phyloP scores from a whole-genome alignment of 1,139 yeast species.

The Hanseniaspora sp. region DNA sequence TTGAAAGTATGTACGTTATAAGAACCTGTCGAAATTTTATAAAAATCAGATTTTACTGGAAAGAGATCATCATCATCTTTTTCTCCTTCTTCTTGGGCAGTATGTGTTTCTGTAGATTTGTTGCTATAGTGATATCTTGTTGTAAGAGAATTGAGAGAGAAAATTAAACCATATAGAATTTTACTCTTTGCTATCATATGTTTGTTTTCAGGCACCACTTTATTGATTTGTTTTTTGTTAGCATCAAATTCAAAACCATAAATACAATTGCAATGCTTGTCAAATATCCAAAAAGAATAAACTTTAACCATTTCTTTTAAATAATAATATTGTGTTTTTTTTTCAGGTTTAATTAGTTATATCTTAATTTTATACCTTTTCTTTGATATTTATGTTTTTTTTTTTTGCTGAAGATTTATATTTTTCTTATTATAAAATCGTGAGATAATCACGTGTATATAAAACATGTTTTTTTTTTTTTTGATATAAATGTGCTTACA shows the following conservation, averaged over 20 bases:
- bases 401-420: no score
- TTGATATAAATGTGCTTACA: no score
- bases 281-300: conserved; percentile 78
- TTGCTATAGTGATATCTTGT: conserved; percentile 40
- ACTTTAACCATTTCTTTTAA: conserved; percentile 38
- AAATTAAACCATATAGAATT: conserved; percentile 75
- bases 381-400: neutral
- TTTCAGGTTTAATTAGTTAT: no score
- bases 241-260: conserved; percentile 40
- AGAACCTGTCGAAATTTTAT: conserved; percentile 53
- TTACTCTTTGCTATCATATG: conserved; percentile 45
- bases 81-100: conserved; percentile 25
- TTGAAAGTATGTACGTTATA: conserved; percentile 73
- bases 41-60: conserved; percentile 1
- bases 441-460: no score
- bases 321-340: neutral
- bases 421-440: no score
- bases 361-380: neutral
- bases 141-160: conserved; percentile 66
- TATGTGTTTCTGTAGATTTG: conserved; percentile 34
- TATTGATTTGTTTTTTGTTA: conserved; percentile 31
- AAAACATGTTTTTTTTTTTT: no score
- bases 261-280: conserved; percentile 75
- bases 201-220: conserved; percentile 46
- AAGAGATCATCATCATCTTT: conserved; percentile 27